These are phyloP conservation scores for Juglanconis sp. DNA, from an alignment of 2,329 filamentous ascomycete species.

Conservation along the genomic window DNA sequence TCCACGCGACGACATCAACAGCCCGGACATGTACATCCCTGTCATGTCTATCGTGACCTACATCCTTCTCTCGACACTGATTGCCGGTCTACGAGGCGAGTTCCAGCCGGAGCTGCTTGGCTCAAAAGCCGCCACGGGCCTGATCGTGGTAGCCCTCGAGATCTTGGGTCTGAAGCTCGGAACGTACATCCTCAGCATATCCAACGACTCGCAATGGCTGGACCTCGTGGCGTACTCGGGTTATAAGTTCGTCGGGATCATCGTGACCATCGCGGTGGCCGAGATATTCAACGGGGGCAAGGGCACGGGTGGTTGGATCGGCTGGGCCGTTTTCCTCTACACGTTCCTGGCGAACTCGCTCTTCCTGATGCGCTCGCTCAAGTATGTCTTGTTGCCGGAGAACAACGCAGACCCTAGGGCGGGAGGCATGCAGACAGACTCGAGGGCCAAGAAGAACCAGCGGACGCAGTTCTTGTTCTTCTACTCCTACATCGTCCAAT, in stretches of 20 bases:
- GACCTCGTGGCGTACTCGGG: conserved; percentile 95
- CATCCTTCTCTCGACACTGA: conserved; percentile 85
- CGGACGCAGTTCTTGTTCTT: conserved; percentile 89
- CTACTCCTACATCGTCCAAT: conserved; percentile 91
- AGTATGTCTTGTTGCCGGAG: conserved; percentile 93
- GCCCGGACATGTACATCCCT: conserved; percentile 98
- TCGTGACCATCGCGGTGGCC: conserved; percentile 77
- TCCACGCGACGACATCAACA: conserved; percentile 93
- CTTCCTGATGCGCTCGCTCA: conserved; percentile 89
- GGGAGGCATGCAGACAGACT: conserved; percentile 66
- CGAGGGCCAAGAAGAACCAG: conserved; percentile 79
- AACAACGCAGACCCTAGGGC: conserved; percentile 60
- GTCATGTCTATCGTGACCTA: conserved; percentile 98
- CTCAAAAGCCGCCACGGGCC: conserved; percentile 79
- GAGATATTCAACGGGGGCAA: conserved; percentile 75
- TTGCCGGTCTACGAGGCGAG: conserved; percentile 83
- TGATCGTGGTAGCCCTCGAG: conserved; percentile 81
- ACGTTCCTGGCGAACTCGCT: conserved; percentile 93
- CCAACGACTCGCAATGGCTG: conserved; percentile 86
- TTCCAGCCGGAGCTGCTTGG: conserved; percentile 94
- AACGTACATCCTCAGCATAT: conserved; percentile 91
- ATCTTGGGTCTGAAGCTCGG: conserved; percentile 88
- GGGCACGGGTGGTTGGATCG: conserved; percentile 82
- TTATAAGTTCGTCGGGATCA: conserved; percentile 98
- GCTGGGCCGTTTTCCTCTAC: conserved; percentile 87